Evolutionary conservation across 1,139 yeast species (phyloP).

Genomic region (Yamadazyma atmosphaerica): DNA sequence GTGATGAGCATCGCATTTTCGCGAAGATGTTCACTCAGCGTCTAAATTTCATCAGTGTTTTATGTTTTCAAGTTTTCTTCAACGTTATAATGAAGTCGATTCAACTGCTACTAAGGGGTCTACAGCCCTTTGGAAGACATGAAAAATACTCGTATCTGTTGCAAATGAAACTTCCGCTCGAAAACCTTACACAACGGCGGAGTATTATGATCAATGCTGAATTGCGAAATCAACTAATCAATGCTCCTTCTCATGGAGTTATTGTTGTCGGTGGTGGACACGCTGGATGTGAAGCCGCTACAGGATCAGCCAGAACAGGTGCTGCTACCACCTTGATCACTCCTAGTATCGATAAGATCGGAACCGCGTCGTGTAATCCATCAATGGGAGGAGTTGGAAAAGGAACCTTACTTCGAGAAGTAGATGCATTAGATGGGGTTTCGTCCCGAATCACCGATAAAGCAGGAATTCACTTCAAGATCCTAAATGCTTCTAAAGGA

Average conservation of each 20-base stretch:
- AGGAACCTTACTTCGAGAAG: slow-evolving; percentile 87
- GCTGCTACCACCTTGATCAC: slow-evolving; percentile 73
- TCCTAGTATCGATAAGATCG: slow-evolving; percentile 72
- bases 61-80: too few relatives aligned
- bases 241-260: slow-evolving; percentile 57
- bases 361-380: slow-evolving; percentile 96
- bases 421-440: slow-evolving; percentile 95
- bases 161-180: too few relatives aligned
- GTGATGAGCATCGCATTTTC: slow-evolving; percentile 11
- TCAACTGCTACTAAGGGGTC: too few relatives aligned
- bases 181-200: too few relatives aligned
- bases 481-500: slow-evolving; percentile 84
- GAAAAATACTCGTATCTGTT: too few relatives aligned
- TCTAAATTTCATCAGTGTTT: too few relatives aligned
- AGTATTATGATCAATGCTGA: slow-evolving; percentile 41
- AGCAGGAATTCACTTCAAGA: slow-evolving; percentile 92
- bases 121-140: too few relatives aligned
- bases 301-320: slow-evolving; percentile 89
- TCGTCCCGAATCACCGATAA: slow-evolving; percentile 80
- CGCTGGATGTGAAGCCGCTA: slow-evolving; percentile 97
- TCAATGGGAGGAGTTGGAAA: slow-evolving; percentile 99
- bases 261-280: slow-evolving; percentile 97
- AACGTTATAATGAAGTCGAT: too few relatives aligned
- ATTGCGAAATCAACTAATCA: slow-evolving; percentile 28
- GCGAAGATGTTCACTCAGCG: background rate